Evolutionary conservation across 768 basidiomycete species (phyloP).

Genomic region (Sporobolomyces pararoseus): DNA sequence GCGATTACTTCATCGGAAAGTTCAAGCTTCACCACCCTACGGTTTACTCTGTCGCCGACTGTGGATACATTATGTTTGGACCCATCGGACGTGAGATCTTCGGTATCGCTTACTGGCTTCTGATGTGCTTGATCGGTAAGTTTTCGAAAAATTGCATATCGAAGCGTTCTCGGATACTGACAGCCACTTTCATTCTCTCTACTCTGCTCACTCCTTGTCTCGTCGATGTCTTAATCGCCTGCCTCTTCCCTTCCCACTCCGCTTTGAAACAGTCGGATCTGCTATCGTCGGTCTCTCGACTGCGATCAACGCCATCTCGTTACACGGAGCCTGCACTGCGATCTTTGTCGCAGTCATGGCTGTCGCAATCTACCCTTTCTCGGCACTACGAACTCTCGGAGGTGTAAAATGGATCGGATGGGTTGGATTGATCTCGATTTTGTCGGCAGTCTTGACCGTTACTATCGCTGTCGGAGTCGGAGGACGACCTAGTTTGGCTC

Average conservation of each 20-base stretch:
- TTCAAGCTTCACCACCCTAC: slow-evolving; percentile 32
- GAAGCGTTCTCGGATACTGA: too few species aligned
- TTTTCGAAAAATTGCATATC: too few species aligned
- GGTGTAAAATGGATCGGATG: slow-evolving; percentile 47
- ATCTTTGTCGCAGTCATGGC: slow-evolving; percentile 49
- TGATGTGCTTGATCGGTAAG: slow-evolving; percentile 12
- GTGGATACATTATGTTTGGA: slow-evolving; percentile 22
- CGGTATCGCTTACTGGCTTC: slow-evolving; percentile 32
- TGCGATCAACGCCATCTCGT: slow-evolving; percentile 49
- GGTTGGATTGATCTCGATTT: slow-evolving; percentile 42
- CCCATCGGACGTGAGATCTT: slow-evolving; percentile 26
- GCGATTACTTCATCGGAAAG: slow-evolving; percentile 26
- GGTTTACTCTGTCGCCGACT: slow-evolving; percentile 30
- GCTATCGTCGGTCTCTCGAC: slow-evolving; percentile 49
- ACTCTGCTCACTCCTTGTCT: slow-evolving; percentile 6
- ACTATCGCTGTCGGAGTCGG: slow-evolving; percentile 43
- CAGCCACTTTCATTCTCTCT: neutral
- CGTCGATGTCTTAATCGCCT: too few species aligned
- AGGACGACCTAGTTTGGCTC: slow-evolving; percentile 45
- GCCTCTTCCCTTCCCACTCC: neutral
- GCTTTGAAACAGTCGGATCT: slow-evolving; percentile 41
- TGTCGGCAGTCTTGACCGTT: slow-evolving; percentile 41
- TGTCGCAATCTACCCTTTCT: slow-evolving; percentile 42
- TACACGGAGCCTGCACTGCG: slow-evolving; percentile 50
- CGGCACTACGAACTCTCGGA: slow-evolving; percentile 47